Evolutionary conservation across 2,329 filamentous ascomycete species (phyloP).

Genomic region (Emmonsia crescens): DNA sequence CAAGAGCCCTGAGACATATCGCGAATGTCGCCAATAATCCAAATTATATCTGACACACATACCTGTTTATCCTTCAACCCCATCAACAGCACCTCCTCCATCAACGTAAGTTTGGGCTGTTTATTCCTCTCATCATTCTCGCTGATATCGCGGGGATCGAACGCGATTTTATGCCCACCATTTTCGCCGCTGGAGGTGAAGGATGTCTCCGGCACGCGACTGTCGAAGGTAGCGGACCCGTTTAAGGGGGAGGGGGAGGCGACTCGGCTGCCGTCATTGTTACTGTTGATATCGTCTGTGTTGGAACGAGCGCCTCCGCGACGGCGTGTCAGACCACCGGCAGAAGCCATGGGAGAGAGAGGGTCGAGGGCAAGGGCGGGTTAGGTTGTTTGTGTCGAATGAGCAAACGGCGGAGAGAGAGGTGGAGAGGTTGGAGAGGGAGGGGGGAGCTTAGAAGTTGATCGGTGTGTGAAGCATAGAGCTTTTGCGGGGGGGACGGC

Average conservation of each 20-base stretch:
- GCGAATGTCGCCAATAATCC: background rate
- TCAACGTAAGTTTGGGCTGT: slow-evolving; percentile 94
- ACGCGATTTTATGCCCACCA: slow-evolving; percentile 97
- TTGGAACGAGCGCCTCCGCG: slow-evolving; percentile 52
- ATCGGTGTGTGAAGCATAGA: background rate
- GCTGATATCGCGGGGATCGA: slow-evolving; percentile 91
- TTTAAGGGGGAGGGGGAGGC: slow-evolving; percentile 52
- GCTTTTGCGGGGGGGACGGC: background rate
- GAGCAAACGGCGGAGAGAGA: background rate
- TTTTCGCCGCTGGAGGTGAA: slow-evolving; percentile 71
- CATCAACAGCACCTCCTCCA: slow-evolving; percentile 94
- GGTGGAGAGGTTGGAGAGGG: background rate
- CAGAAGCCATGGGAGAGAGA: slow-evolving; percentile 45
- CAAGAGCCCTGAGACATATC: background rate
- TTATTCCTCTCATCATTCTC: slow-evolving; percentile 94
- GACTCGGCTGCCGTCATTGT: slow-evolving; percentile 54
- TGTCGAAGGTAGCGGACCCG: slow-evolving; percentile 44
- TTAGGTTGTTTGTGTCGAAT: background rate
- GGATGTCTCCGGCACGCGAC: slow-evolving; percentile 59
- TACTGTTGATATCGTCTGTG: slow-evolving; percentile 50
- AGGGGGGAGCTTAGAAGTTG: background rate
- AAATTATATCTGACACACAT: slow-evolving; percentile 24
- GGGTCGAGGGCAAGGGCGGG: slow-evolving; percentile 2
- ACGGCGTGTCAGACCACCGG: slow-evolving; percentile 61
- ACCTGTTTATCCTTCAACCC: slow-evolving; percentile 99